Evolutionary conservation across 2,329 filamentous ascomycete genomes (phyloP), one percentile per base, ranked within the genome.

Genomic region (Botrytis aclada): DNA sequence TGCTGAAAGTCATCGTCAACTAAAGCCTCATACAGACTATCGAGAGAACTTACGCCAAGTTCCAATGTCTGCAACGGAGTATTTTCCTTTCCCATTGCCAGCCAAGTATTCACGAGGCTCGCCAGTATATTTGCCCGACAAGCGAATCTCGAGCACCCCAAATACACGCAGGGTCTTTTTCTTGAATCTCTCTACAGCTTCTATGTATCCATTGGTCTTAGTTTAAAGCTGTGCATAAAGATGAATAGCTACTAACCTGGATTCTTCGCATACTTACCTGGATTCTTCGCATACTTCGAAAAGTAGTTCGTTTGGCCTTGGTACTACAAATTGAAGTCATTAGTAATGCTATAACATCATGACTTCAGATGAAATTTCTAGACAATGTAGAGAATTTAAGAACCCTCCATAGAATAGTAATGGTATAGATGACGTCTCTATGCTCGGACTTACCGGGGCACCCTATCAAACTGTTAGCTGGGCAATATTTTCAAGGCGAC

Each of bases 71-170:
- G 86, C 85, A 34, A 87, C 81, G 29, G 82, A 83, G 78, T 88
- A 88, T 77, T 85, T 87, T n/a, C 87, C 87, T 75, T 84, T 84
- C 1, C 85, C 85, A 16, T 84, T 83, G 0, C 86, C 87, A 32
- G 85, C 86, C 3, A 88, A 81, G 74, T 87, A 88, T 12, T 88
- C 85, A 20, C 84, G 80, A 20, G 83, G 82, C 73, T 84, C 80
- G 22, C 83, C 85, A 2, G 82, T 84, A 77, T 85, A 87, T 76
- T 86, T 86, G 22, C 86, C 86, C 0, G 82, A 84, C 1, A 88
- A 81, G 16, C 83, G 85, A 72, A 87, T 85, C 74, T 88, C 86
- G n/a, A 88, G 82, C n/a, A 88, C 86, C 69, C 85, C 85, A 75
- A 82, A 87, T 18, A 87, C 84, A 8, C 86, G 83, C 3, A 86